These are phyloP conservation scores for Fonsecaea pedrosoi DNA, from an alignment of 2,329 filamentous ascomycete genomes.

Conservation along the genomic window DNA sequence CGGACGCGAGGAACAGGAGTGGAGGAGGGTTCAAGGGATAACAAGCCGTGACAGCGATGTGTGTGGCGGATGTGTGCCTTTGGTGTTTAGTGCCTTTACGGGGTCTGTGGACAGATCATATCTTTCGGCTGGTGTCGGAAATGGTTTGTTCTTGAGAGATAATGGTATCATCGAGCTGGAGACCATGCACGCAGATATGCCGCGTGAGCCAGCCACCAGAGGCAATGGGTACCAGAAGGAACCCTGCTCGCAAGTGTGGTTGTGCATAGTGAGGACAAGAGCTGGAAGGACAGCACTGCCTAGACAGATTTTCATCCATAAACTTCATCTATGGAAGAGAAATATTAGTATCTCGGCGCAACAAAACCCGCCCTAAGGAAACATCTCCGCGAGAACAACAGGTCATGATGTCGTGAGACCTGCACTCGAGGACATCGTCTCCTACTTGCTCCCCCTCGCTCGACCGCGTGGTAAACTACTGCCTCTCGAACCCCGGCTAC, in stretches of 20 bases:
- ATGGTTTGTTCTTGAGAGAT: neutral
- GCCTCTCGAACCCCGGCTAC: conserved; percentile 25
- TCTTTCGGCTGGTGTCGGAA: neutral
- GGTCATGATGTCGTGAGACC: neutral
- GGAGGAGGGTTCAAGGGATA: neutral
- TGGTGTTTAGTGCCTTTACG: neutral
- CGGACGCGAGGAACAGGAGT: neutral
- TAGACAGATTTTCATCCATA: neutral
- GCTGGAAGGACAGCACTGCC: neutral
- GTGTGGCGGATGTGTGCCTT: neutral
- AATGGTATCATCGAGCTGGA: too few species aligned
- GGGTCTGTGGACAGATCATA: neutral
- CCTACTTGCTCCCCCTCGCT: conserved; percentile 49
- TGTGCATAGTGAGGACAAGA: neutral
- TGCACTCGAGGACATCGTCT: neutral
- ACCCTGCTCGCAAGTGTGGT: neutral
- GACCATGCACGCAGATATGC: neutral
- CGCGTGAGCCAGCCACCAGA: neutral
- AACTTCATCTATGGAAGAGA: neutral
- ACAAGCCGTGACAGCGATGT: neutral
- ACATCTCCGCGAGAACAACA: neutral
- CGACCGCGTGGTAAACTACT: conserved; percentile 44
- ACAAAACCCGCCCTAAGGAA: neutral
- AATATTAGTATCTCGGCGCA: neutral
- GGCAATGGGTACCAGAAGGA: neutral